Evolutionary conservation across 768 basidiomycete genomes (phyloP), one percentile per base, ranked within the genome.

Genomic region (Kwoniella bestiolae): DNA sequence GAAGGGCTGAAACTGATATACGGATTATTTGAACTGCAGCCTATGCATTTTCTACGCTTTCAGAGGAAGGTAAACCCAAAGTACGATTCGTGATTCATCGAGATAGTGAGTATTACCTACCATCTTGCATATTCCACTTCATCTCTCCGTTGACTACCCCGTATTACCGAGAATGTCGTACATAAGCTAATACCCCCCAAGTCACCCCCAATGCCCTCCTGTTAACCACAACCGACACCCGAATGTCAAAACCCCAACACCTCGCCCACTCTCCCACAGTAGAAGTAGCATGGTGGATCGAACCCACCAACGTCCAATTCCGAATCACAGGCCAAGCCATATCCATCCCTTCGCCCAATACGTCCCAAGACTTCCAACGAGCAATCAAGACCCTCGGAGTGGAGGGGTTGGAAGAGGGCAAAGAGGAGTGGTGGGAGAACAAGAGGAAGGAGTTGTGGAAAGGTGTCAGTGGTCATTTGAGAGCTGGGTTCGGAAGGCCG

Each of bases 201-300:
- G 76, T 80, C 14, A 74, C 79, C 5, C 71, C 76, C 18, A 60
- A 63, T 8, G 55, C 51, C 44, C 38, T 75, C 16, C 68, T 80
- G 47, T 31, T 79, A 25, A 70, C 70, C 9, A 79, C 79, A 4
- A 78, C 79, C 60, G 79, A 80, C 68, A 77, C 70, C 2, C 68
- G 79, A 14, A 79, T 78, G 79, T 58, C 59, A n/a, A 80, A 80
- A 58, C 65, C 74, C 26, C 35, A 49, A 21, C 76, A 80, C 51
- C 70, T 80, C 23, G 51, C 53, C 5, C 32, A 60, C 11, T 52
- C 75, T 25, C 72, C 70, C n/a, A 57, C 60, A 9, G 57, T 73
- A 46, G 79, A 80, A 57, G 46, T 73, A 16, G 75, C 76, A 25
- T 80, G 78, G 76, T 80, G 79, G 79, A 72, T 80, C 26, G 76